These are phyloP conservation scores for Aegilops umbellulata DNA, from an alignment of 176 grass and related monocot species.

Conservation along the genomic window DNA sequence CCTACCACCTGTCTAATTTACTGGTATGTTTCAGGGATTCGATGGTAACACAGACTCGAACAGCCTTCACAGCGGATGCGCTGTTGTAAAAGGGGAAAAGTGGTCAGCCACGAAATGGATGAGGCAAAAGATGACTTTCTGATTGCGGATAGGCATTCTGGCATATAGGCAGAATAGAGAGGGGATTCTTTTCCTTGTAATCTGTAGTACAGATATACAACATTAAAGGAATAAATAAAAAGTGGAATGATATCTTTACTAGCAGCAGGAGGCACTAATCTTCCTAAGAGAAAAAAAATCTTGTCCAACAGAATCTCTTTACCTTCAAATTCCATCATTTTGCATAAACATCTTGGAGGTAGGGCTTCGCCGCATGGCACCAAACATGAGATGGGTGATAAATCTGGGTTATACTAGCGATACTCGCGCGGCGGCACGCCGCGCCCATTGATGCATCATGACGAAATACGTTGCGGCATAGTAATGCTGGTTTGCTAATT, in stretches of 20 bases:
- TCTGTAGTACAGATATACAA: conserved; percentile 8
- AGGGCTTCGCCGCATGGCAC: no score
- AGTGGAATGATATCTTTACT: not conserved
- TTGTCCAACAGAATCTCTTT: no score
- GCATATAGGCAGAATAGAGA: not conserved
- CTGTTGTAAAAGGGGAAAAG: conserved; percentile 89
- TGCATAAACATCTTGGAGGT: no score
- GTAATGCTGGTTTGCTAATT: no score
- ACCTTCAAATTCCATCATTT: no score
- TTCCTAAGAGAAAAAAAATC: no score
- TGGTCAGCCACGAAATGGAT: conserved; percentile 99
- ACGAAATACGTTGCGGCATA: no score
- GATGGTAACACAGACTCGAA: conserved; percentile 67
- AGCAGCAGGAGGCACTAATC: not conserved
- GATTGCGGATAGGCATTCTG: not conserved
- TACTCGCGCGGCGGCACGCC: no score
- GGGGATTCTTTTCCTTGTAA: not conserved
- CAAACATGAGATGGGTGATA: no score
- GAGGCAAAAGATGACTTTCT: conserved; percentile 73
- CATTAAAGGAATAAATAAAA: not conserved
- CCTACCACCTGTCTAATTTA: not conserved
- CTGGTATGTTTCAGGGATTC: conserved; percentile 48
- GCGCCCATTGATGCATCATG: no score
- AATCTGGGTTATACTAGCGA: no score
- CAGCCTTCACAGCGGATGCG: conserved; percentile 79